Conservation (phyloP, 2,329 filamentous ascomycete species). For the Fusarium sp. region DNA sequence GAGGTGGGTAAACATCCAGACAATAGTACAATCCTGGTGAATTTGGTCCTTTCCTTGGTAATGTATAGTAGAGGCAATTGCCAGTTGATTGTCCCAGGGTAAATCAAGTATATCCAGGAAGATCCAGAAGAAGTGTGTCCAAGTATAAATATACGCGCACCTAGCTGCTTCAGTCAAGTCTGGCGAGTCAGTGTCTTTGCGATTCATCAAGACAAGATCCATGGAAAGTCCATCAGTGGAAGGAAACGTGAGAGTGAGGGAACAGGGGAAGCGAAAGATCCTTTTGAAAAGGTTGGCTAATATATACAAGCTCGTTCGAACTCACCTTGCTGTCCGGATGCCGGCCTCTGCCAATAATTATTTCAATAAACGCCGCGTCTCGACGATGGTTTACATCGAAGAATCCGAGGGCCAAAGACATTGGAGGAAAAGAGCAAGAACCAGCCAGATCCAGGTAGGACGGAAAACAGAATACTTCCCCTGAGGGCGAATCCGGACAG, state of each 20-base stretch:
- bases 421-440: slow-evolving; percentile 42
- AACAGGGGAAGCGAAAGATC: slow-evolving; percentile 40
- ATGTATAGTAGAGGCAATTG: slow-evolving; percentile 12
- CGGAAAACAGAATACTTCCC: slow-evolving; percentile 47
- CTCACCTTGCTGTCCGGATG: slow-evolving; percentile 66
- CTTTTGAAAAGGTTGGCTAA: slow-evolving; percentile 57
- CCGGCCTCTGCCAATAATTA: slow-evolving; percentile 50
- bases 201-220: slow-evolving; percentile 39
- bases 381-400: slow-evolving; percentile 42
- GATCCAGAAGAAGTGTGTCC: slow-evolving; percentile 20
- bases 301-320: slow-evolving; percentile 63
- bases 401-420: slow-evolving; percentile 41
- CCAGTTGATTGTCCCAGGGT: slow-evolving; percentile 16
- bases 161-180: slow-evolving; percentile 44
- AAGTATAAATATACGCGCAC: slow-evolving; percentile 10
- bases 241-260: slow-evolving; percentile 11
- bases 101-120: slow-evolving; percentile 21
- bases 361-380: slow-evolving; percentile 41
- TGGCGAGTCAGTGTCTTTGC: slow-evolving; percentile 44
- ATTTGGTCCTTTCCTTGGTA: slow-evolving; percentile 32
- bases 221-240: slow-evolving; percentile 38
- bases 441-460: slow-evolving; percentile 47
- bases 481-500: slow-evolving; percentile 50
- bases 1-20: slow-evolving; percentile 23
- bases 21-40: slow-evolving; percentile 22